Evolutionary conservation across 371 early-diverging fungal genomes (phyloP), one percentile per base, ranked within the genome.

Genomic region (Haplosporangium sp.): DNA sequence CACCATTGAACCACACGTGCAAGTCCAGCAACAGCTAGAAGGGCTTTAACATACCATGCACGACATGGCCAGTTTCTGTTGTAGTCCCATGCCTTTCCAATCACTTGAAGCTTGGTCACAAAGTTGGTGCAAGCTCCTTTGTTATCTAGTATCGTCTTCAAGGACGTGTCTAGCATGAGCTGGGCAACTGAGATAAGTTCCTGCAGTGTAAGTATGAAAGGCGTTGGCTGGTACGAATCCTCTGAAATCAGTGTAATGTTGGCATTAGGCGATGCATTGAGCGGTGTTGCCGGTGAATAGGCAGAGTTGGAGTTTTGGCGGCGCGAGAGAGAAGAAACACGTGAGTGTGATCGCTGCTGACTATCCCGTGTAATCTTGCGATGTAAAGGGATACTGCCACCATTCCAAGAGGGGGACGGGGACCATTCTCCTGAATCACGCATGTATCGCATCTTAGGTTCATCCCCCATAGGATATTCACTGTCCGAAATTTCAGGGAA

Each of bases 1-100:
- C 90, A 89, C 89, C 89, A 90, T 68, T 89, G 88, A 27, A 90
- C 77, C 0, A 90, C 88, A 35, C 90, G 86, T 47, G 89, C 89
- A 19, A 89, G 67, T 0, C 88, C 91, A 5, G 89, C 90, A 52
- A 89, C 87, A 9, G 89, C 84, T 17, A 90, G 60, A 4, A 90
- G 72, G 0, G 89, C 84, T 38, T 86, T 77, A 2, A 89, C 87
- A 72, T 89, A 88, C 86, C 86, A 89, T 40, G 86, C 84, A 15
- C 85, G 82, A 35, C 89, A 88, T 0, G 90, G 91, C 88, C 91
- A 90, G 45, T 88, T 85, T 6, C 83, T 82, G 57, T 89, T 86
- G 7, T 76, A 48, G 50, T 89, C 89, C 89, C 90, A 89, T 35
- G 83, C 76, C 8, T 58, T 63, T 5, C 89, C 89, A 38, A 86